Evolutionary conservation across 805 yeast genomes (phyloP).

Genomic region (Candida loeiensis): DNA sequence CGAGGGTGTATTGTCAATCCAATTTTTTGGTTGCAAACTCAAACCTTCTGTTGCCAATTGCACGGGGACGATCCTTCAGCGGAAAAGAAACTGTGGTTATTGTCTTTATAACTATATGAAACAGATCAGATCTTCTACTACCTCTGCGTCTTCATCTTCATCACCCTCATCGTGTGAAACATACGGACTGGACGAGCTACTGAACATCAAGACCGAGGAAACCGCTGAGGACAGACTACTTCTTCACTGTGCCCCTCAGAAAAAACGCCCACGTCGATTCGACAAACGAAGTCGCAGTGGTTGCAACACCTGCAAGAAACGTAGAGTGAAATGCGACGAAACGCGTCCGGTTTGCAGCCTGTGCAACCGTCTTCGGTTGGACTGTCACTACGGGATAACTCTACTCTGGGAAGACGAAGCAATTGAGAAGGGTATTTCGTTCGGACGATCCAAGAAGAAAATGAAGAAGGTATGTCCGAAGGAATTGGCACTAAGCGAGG

Average conservation of each 20-base stretch:
- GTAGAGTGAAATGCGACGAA: constrained; percentile 45
- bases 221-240: neutral
- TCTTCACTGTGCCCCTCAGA: neutral
- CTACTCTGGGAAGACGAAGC: constrained; percentile 39
- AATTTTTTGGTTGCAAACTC: constrained; percentile 2
- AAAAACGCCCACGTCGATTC: constrained; percentile 6
- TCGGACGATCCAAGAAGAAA: constrained; percentile 30
- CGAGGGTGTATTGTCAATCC: too few relatives aligned
- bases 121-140: neutral
- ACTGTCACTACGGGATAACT: constrained; percentile 17
- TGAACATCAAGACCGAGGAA: neutral
- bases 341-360: constrained; percentile 28
- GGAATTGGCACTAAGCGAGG: constrained; percentile 2
- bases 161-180: neutral
- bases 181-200: neutral
- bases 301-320: constrained; percentile 44
- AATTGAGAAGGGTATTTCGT: constrained; percentile 27
- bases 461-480: constrained; percentile 10
- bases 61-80: neutral
- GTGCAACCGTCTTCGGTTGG: constrained; percentile 22
- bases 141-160: neutral
- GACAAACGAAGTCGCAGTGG: constrained; percentile 29
- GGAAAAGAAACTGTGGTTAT: neutral
- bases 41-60: neutral
- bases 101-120: neutral